phyloP scores from a whole-genome alignment of 345 rosid species.

The Camelina laxa region DNA sequence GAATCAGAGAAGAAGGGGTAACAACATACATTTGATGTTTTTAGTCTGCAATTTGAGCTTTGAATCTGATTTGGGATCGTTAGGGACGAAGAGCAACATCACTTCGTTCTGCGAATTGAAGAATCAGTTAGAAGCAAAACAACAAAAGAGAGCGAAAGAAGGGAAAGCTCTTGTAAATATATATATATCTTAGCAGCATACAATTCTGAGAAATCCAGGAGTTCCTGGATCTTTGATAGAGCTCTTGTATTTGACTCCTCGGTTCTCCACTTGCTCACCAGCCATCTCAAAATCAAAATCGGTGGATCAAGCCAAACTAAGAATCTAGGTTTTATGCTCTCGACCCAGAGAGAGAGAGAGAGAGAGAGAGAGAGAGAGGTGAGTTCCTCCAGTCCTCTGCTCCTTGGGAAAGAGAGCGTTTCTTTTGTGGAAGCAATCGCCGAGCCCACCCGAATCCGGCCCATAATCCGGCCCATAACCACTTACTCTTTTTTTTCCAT shows the following conservation, averaged over 20 bases:
- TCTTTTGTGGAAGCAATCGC: too few species aligned
- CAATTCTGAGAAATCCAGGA: slow-evolving; percentile 73
- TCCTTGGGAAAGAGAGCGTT: too few species aligned
- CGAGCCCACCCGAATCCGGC: not conserved
- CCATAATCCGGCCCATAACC: too few species aligned
- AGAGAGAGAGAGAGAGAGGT: too few species aligned
- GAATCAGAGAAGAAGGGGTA: not conserved
- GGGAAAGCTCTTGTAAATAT: not conserved
- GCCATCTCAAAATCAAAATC: slow-evolving; percentile 46
- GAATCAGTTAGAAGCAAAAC: not conserved
- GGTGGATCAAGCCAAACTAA: not conserved
- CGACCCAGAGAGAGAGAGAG: too few species aligned
- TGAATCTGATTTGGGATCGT: slow-evolving; percentile 65
- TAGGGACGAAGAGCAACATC: slow-evolving; percentile 66
- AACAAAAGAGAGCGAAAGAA: not conserved
- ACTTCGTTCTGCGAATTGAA: slow-evolving; percentile 55
- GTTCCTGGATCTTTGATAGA: slow-evolving; percentile 82
- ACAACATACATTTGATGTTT: slow-evolving; percentile 56
- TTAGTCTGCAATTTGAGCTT: slow-evolving; percentile 71
- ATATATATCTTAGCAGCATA: slow-evolving; percentile 7
- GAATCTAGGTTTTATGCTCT: not conserved
- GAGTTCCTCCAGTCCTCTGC: too few species aligned
- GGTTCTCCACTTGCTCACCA: slow-evolving; percentile 58
- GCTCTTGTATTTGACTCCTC: slow-evolving; percentile 76
- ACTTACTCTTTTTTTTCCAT: not conserved